These are phyloP conservation scores for Atalantia buxifolia DNA, from an alignment of 345 rosid species.

Conservation along the genomic window DNA sequence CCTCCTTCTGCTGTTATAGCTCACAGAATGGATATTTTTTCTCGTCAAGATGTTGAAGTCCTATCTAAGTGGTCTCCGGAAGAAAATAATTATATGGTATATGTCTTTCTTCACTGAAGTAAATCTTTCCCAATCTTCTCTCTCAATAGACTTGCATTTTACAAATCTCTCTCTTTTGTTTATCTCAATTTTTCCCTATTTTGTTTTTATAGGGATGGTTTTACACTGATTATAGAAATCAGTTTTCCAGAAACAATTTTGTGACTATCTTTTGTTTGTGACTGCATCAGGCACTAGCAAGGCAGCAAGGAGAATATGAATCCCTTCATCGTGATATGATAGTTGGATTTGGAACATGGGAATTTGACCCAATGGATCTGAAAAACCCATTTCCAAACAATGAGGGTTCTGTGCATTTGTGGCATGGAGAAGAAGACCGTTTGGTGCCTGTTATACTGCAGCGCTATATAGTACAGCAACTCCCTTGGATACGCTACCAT, in stretches of 20 bases:
- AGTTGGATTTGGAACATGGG: conserved; percentile 56
- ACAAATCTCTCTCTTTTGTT: conserved; percentile 2
- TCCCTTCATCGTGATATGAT: conserved; percentile 47
- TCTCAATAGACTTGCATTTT: background rate
- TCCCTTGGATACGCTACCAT: conserved; percentile 62
- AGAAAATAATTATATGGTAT: conserved; percentile 21
- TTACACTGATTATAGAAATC: background rate
- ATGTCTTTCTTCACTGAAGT: background rate
- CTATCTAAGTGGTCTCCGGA: conserved; percentile 15
- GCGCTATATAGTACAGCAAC: conserved; percentile 44
- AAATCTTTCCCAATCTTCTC: background rate
- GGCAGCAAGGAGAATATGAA: conserved; percentile 62
- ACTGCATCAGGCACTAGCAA: conserved; percentile 20
- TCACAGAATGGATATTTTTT: conserved; percentile 21
- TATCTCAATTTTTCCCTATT: background rate
- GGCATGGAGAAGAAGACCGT: conserved; percentile 64
- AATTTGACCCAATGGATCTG: conserved; percentile 50
- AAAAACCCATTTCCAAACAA: conserved; percentile 43
- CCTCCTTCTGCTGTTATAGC: conserved; percentile 38
- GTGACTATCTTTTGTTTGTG: background rate
- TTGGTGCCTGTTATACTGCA: conserved; percentile 51
- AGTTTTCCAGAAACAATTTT: background rate
- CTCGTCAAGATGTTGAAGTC: conserved; percentile 40
- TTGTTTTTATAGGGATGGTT: background rate
- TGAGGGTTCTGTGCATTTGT: conserved; percentile 51